Conservation (phyloP, 2,329 filamentous ascomycete genomes). For the Hypoxylon sp. region DNA sequence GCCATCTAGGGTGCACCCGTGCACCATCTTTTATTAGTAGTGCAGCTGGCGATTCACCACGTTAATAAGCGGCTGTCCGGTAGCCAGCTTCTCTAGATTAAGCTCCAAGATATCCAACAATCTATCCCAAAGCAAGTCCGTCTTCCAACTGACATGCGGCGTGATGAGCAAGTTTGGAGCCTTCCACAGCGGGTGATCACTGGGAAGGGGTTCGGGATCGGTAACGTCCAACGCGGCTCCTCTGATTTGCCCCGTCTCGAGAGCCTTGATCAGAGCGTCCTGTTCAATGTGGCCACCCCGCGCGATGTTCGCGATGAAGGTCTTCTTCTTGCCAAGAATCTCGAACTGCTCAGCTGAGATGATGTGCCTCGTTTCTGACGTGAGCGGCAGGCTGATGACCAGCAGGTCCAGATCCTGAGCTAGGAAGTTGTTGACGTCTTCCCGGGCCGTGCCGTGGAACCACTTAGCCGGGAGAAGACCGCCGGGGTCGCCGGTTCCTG, state of each 20-base stretch:
- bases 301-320: slow-evolving; percentile 75
- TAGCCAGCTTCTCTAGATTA: slow-evolving; percentile 45
- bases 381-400: slow-evolving; percentile 59
- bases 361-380: slow-evolving; percentile 55
- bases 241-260: slow-evolving; percentile 56
- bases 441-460: slow-evolving; percentile 55
- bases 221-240: slow-evolving; percentile 78
- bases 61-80: slow-evolving; percentile 49
- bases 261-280: slow-evolving; percentile 67
- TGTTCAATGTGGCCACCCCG: slow-evolving; percentile 60
- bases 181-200: slow-evolving; percentile 73
- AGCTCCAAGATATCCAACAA: slow-evolving; percentile 46
- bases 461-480: slow-evolving; percentile 58
- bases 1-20: neutral
- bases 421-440: slow-evolving; percentile 58
- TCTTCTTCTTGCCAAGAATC: slow-evolving; percentile 56
- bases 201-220: slow-evolving; percentile 76
- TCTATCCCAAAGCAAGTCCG: slow-evolving; percentile 37
- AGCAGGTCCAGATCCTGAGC: slow-evolving; percentile 58
- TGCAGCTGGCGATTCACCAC: slow-evolving; percentile 48
- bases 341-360: slow-evolving; percentile 60
- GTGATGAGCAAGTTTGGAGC: slow-evolving; percentile 71
- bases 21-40: slow-evolving; percentile 38
- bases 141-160: slow-evolving; percentile 50
- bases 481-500: slow-evolving; percentile 66